Evolutionary conservation across 2,329 filamentous ascomycete genomes (phyloP).

Genomic region (Cercospora zeae-maydis): DNA sequence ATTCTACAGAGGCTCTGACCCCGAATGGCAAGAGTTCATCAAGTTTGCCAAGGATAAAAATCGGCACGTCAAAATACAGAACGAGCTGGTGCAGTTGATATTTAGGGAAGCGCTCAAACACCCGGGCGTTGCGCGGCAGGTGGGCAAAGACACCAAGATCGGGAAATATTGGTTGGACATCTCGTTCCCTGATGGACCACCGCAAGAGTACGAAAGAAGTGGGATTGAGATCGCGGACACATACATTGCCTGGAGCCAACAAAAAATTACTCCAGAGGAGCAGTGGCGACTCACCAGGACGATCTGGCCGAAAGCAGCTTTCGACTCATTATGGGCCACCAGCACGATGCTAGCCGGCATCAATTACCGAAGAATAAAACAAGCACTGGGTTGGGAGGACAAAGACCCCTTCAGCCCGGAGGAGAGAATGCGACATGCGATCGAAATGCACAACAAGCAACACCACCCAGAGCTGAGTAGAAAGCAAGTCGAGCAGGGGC

Average conservation of each 20-base stretch:
- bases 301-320: constrained; percentile 39
- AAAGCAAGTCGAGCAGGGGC: constrained; percentile 23
- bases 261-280: constrained; percentile 40
- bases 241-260: constrained; percentile 42
- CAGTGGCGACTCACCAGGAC: constrained; percentile 40
- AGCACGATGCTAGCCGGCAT: constrained; percentile 36
- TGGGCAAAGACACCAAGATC: constrained; percentile 42
- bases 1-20: constrained; percentile 51
- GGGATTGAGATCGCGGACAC: constrained; percentile 43
- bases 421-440: constrained; percentile 31
- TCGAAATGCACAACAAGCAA: constrained; percentile 33
- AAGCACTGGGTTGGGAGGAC: constrained; percentile 37
- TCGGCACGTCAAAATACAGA: constrained; percentile 41
- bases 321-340: constrained; percentile 37
- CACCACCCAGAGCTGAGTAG: constrained; percentile 22
- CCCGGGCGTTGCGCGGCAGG: constrained; percentile 30
- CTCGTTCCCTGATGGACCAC: constrained; percentile 48
- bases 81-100: constrained; percentile 39
- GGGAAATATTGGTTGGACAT: constrained; percentile 50
- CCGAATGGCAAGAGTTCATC: constrained; percentile 52
- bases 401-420: constrained; percentile 34
- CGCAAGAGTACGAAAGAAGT: constrained; percentile 47
- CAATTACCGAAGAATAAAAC: constrained; percentile 37
- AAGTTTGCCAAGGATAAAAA: constrained; percentile 44
- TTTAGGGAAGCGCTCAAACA: constrained; percentile 33